Percentiles rank a stretch among this genome's conserved stretches.
phyloP scores from a whole-genome alignment of 2,329 filamentous ascomycete species.

The Colletotrichum costaricense region DNA sequence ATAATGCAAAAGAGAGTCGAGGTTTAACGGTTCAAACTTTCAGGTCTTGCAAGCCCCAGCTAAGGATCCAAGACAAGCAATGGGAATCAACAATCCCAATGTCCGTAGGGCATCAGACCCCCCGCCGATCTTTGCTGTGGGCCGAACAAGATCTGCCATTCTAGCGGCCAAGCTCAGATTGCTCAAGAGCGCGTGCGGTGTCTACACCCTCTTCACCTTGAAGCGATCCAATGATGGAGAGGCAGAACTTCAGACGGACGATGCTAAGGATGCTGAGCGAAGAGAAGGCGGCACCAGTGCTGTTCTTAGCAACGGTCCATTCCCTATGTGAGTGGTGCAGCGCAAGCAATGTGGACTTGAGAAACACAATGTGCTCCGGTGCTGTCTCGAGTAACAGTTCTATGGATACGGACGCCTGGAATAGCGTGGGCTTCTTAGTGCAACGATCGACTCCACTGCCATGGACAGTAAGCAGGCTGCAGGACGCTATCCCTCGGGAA shows the following conservation, averaged over 20 bases:
- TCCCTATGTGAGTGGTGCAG: neutral
- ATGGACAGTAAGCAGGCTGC: slow-evolving; percentile 19
- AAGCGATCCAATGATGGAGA: slow-evolving; percentile 2
- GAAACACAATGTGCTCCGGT: neutral
- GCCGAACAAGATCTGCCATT: slow-evolving; percentile 23
- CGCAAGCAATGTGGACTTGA: neutral
- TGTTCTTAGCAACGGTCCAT: slow-evolving; percentile 8
- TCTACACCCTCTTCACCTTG: neutral
- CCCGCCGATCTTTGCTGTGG: slow-evolving; percentile 12
- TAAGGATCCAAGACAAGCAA: neutral
- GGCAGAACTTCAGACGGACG: neutral
- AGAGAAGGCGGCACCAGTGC: neutral
- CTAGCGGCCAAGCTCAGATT: slow-evolving; percentile 4
- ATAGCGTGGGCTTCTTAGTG: neutral
- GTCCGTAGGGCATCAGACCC: neutral
- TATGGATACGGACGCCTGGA: no score
- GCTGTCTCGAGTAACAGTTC: no score
- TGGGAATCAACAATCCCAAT: neutral
- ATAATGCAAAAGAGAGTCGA: neutral
- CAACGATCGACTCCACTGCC: neutral
- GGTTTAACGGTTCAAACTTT: neutral
- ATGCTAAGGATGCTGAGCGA: neutral
- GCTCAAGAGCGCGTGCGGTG: slow-evolving; percentile 8
- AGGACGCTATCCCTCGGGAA: slow-evolving; percentile 16
- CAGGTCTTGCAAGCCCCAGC: neutral